Conservation (phyloP, 2,329 filamentous ascomycete species). For the Magnaporthiopsis poae region DNA sequence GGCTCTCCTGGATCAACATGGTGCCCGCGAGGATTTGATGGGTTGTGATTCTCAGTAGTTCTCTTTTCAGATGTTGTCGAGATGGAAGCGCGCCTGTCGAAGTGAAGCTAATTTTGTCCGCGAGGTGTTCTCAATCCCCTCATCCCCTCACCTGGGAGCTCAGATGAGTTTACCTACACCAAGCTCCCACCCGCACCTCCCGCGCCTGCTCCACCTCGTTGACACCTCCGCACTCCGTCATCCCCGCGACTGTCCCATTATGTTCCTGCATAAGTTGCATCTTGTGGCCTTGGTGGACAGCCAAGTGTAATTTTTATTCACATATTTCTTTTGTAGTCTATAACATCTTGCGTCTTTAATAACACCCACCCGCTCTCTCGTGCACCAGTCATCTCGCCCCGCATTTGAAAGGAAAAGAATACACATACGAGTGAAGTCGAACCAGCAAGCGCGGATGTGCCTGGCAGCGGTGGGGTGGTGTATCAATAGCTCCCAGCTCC, state of each 20-base stretch:
- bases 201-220: not conserved
- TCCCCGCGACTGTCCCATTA: not conserved
- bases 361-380: too few species aligned
- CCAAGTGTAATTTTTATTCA: not conserved
- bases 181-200: not conserved
- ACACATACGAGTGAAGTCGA: not conserved
- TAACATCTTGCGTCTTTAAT: not conserved
- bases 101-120: not conserved
- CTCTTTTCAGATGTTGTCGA: not conserved
- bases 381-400: not conserved
- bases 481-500: not conserved
- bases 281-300: not conserved
- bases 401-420: not conserved
- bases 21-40: constrained; percentile 8
- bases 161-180: not conserved
- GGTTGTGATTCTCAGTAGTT: not conserved
- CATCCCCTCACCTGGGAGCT: not conserved
- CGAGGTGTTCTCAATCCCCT: not conserved
- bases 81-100: constrained; percentile 20
- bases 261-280: not conserved
- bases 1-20: constrained; percentile 47
- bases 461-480: not conserved
- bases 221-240: not conserved
- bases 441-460: not conserved
- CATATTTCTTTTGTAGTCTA: not conserved